A percentile compares a stretch with the other conserved stretches of the same genome.
Evolutionary conservation across 2,329 filamentous ascomycete species (phyloP).

Genomic region (Leptodontidium sp.): DNA sequence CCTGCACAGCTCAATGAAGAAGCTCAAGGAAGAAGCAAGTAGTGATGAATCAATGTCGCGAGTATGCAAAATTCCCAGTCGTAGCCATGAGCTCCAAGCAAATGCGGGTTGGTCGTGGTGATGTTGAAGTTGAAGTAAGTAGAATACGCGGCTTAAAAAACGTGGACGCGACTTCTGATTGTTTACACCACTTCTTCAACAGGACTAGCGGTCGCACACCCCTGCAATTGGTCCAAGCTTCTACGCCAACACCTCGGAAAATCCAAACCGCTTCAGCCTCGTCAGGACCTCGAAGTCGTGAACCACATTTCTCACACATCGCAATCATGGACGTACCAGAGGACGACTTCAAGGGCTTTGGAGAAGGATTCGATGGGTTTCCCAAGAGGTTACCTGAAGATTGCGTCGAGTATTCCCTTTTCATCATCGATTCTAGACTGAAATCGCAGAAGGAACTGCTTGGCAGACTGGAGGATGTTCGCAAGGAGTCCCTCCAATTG

Average conservation of each 20-base stretch:
- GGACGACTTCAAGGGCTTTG: slow-evolving; percentile 71
- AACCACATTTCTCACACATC: not conserved
- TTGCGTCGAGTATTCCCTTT: slow-evolving; percentile 84
- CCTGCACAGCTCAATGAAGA: slow-evolving; percentile 33
- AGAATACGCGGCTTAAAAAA: not conserved
- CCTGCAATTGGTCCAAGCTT: slow-evolving; percentile 23
- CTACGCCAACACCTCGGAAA: slow-evolving; percentile 5
- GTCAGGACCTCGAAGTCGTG: not conserved
- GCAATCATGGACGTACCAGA: slow-evolving; percentile 49
- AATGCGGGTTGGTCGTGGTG: slow-evolving; percentile 33
- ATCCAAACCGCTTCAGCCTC: slow-evolving; percentile 25
- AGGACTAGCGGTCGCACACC: slow-evolving; percentile 26
- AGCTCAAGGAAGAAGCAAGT: slow-evolving; percentile 31
- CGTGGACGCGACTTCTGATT: slow-evolving; percentile 38
- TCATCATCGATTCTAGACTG: slow-evolving; percentile 68
- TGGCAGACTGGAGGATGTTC: slow-evolving; percentile 72
- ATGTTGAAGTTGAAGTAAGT: slow-evolving; percentile 18
- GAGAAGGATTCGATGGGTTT: slow-evolving; percentile 64
- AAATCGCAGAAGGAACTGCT: slow-evolving; percentile 63
- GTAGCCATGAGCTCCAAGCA: slow-evolving; percentile 44
- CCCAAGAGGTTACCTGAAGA: slow-evolving; percentile 80
- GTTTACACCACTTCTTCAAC: slow-evolving; percentile 37
- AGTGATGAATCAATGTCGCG: slow-evolving; percentile 36
- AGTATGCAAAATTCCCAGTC: slow-evolving; percentile 36
- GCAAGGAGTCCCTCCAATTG: slow-evolving; percentile 73